Conservation (phyloP, 441 rosid species). For the Gossypium gossypioides region DNA sequence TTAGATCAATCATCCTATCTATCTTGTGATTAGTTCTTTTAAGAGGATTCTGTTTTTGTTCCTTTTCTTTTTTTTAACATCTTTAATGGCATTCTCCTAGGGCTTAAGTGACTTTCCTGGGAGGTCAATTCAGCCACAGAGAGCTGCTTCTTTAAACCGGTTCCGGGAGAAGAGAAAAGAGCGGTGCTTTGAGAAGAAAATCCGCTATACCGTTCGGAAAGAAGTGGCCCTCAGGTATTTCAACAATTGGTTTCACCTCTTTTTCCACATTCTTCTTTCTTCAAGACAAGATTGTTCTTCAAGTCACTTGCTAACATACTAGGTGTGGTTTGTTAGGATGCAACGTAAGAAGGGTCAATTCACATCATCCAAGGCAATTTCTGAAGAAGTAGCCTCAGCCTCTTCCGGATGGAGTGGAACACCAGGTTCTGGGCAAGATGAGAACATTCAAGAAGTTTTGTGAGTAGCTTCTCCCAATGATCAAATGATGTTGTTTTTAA, state of each 20-base stretch:
- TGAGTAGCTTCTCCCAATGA: slow-evolving; percentile 7
- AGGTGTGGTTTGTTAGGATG: slow-evolving; percentile 24
- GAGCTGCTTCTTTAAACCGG: slow-evolving; percentile 22
- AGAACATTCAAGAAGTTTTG: slow-evolving; percentile 13
- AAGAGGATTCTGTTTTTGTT: neutral
- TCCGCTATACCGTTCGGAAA: slow-evolving; percentile 24
- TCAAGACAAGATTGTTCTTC: neutral
- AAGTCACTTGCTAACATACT: neutral
- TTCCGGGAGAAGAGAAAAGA: slow-evolving; percentile 20
- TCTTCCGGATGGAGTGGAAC: slow-evolving; percentile 15
- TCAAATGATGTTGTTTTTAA: neutral
- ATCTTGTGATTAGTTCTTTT: neutral
- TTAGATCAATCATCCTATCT: neutral
- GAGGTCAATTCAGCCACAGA: slow-evolving; percentile 23
- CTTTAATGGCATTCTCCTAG: slow-evolving; percentile 10
- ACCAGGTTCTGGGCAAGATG: slow-evolving; percentile 19
- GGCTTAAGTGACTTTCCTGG: slow-evolving; percentile 22
- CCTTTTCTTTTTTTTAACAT: neutral
- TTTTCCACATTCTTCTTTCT: neutral
- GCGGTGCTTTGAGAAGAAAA: slow-evolving; percentile 24
- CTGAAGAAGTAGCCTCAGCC: slow-evolving; percentile 24
- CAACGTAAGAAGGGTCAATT: slow-evolving; percentile 29
- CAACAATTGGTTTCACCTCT: neutral
- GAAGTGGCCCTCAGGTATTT: slow-evolving; percentile 26
- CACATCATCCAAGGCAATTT: slow-evolving; percentile 19